Evolutionary conservation across 1,284 basidiomycete species (phyloP), one percentile per base, ranked within the genome.

Genomic region (Ustilago loliicola): DNA sequence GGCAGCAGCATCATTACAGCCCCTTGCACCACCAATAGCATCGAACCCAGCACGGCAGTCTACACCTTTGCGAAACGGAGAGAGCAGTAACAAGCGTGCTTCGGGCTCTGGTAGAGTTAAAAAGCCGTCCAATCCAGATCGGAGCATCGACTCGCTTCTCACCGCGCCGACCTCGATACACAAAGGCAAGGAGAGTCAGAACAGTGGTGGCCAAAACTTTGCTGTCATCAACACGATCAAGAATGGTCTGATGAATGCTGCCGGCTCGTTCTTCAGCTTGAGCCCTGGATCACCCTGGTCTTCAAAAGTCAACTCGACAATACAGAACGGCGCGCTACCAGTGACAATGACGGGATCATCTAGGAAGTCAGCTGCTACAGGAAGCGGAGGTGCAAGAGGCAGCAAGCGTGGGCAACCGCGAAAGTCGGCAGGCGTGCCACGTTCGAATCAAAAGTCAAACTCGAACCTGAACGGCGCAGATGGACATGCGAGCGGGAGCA

Each of bases 171-270:
- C 36, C 23, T 63, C 60, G 3, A 30, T 64, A 15, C 38, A 52
- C 17, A 63, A 57, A 25, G 25, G 59, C 48, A 67, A 50, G 27
- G 56, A 67, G 7, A 38, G 29, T 38, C 58, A 65, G 30, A 23
- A 53, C 23, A 32, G 5, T 2, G 21, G 45, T 10, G 25, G 21
- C n/a, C 38, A 65, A 40, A 72, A 65, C 55, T 77, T 77, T 51
- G 69, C 69, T 21, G 65, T 72, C 21, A 62, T 77, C 53, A 72
- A 57, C 55, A 65, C 63, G 15, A 68, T 77, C 65, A 77, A 67
- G 48, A 69, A 72, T 29, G 66, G 69, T 2, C 45, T 77, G 2
- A 55, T 77, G 17, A 68, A 51, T 29, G 74, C 74, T 27, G 69
- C 74, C 2, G 74, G 74, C 21, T 60, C 58, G 13, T 38, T 77